phyloP scores from a whole-genome alignment of 2,329 filamentous ascomycete species.

The Ophiostoma sp. region DNA sequence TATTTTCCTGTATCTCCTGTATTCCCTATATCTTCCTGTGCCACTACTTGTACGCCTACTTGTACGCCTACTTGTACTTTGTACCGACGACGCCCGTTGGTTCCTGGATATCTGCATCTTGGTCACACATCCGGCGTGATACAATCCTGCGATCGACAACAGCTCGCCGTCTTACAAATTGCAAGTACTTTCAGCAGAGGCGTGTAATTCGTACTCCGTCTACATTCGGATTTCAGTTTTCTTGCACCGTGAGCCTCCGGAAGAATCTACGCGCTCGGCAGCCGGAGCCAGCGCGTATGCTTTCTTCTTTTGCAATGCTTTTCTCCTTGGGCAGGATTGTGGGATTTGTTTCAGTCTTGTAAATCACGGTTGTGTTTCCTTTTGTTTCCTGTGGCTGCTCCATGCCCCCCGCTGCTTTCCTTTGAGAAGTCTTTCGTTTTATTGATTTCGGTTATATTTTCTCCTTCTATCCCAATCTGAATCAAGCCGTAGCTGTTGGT shows the following conservation, averaged over 20 bases:
- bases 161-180: not conserved
- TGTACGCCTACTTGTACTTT: not conserved
- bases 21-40: too few relatives aligned
- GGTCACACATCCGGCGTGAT: not conserved
- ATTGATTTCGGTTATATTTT: too few relatives aligned
- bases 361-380: too few relatives aligned
- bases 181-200: too few relatives aligned
- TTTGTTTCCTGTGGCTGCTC: too few relatives aligned
- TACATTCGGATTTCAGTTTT: not conserved
- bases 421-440: too few relatives aligned
- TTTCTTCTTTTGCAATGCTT: not conserved
- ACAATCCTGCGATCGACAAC: not conserved
- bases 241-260: too few relatives aligned
- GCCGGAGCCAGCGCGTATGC: not conserved
- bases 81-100: not conserved
- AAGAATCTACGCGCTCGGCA: not conserved
- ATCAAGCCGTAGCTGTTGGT: too few relatives aligned
- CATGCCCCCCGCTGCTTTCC: too few relatives aligned
- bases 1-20: too few relatives aligned
- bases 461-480: too few relatives aligned
- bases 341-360: not conserved
- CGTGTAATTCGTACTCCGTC: not conserved
- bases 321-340: not conserved
- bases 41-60: too few relatives aligned
- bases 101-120: conserved; percentile 7